Evolutionary conservation across 208 protist species (phyloP).

Genomic region (Wallacemonas sp.): DNA sequence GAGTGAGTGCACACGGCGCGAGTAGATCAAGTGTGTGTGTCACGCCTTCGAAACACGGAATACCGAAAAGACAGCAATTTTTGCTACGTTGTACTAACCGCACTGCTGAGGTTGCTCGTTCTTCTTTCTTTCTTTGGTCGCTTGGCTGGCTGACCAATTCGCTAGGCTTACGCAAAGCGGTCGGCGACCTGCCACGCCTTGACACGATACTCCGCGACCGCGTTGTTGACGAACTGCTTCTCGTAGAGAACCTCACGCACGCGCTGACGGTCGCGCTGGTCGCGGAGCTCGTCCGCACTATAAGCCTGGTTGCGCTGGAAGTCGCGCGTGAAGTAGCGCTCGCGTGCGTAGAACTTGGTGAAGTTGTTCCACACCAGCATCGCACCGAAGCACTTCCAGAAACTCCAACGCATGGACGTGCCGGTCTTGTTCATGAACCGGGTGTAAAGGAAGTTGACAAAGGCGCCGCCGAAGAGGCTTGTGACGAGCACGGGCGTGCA

Average conservation of each 20-base stretch:
- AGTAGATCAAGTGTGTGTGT: no score
- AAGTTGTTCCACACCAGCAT: conserved; percentile 86
- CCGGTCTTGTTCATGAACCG: conserved; percentile 69
- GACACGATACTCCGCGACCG: conserved; percentile 82
- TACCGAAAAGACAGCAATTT: conserved; percentile 8
- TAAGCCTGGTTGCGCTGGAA: conserved; percentile 90
- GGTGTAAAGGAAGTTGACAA: conserved; percentile 80
- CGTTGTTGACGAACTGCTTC: conserved; percentile 86
- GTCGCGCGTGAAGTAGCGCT: conserved; percentile 86
- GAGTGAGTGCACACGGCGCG: no score
- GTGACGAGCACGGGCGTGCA: conserved; percentile 79
- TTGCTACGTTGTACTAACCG: conserved; percentile 4
- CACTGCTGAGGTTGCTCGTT: neutral
- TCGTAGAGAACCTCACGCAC: conserved; percentile 86
- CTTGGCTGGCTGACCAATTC: neutral
- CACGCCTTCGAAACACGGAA: no score
- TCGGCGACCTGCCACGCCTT: conserved; percentile 90
- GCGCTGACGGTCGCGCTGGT: conserved; percentile 83
- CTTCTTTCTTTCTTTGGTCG: neutral
- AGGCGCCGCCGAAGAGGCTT: conserved; percentile 67
- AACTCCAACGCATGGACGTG: conserved; percentile 78
- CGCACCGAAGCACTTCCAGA: conserved; percentile 67
- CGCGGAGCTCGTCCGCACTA: conserved; percentile 77
- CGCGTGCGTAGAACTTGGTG: conserved; percentile 81
- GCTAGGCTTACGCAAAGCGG: conserved; percentile 66